Conservation (phyloP, 768 basidiomycete species). For the Agaricus subrufescens region DNA sequence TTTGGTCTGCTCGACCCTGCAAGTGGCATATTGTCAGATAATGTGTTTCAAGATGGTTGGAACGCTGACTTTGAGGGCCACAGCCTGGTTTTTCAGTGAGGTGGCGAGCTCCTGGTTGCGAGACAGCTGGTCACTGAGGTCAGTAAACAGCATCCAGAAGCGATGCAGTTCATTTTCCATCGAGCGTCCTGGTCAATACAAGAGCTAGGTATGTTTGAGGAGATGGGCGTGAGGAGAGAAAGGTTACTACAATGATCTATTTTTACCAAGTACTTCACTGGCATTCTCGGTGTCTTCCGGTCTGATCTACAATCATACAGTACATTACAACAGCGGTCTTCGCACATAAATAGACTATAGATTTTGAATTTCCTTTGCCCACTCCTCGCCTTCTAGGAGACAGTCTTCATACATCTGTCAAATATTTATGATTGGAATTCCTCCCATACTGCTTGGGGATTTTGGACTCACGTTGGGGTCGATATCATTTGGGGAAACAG, state of each 20-base stretch:
- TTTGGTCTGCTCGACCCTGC: conserved; percentile 72
- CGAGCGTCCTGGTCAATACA: conserved; percentile 2
- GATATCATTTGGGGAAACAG: conserved; percentile 14
- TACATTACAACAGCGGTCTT: too few species aligned
- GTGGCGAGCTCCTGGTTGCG: conserved; percentile 75
- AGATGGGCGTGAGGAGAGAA: background rate
- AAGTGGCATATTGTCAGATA: conserved; percentile 8
- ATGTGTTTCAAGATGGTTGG: background rate
- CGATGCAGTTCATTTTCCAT: conserved; percentile 72
- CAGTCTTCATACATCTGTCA: conserved; percentile 31
- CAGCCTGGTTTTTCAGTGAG: conserved; percentile 64
- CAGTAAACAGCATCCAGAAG: conserved; percentile 75
- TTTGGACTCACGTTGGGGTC: conserved; percentile 15
- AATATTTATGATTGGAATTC: background rate
- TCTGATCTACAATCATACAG: background rate
- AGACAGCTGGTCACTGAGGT: conserved; percentile 78
- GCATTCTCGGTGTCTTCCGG: background rate
- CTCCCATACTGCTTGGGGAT: background rate
- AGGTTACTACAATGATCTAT: background rate
- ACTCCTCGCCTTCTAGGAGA: conserved; percentile 29
- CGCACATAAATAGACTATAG: conserved; percentile 4
- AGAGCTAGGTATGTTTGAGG: background rate
- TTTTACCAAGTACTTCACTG: background rate
- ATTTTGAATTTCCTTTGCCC: conserved; percentile 24
- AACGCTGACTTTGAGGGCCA: conserved; percentile 62